Percentiles rank a stretch among this genome's conserved stretches.
phyloP scores from a whole-genome alignment of 179 eudicot genomes.

The Silene coronaria region DNA sequence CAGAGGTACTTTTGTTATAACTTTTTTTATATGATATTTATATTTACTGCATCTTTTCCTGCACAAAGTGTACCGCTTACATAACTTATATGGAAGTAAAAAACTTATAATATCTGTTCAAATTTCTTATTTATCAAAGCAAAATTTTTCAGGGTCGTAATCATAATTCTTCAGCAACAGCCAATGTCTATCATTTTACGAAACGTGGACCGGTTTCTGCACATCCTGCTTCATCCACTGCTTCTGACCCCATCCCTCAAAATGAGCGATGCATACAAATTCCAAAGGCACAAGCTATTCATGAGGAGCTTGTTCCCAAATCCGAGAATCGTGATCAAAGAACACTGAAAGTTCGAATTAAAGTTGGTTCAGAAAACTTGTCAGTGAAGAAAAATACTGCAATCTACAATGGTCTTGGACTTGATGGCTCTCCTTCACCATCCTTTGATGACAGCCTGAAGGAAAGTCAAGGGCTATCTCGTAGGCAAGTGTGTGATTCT shows the following conservation, averaged over 20 bases:
- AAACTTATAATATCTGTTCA: neutral
- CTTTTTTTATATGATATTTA: neutral
- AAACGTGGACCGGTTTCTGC: slow-evolving; percentile 43
- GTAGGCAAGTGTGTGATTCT: slow-evolving; percentile 30
- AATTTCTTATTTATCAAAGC: slow-evolving; percentile 18
- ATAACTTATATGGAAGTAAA: neutral
- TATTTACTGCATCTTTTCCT: neutral
- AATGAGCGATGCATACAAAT: slow-evolving; percentile 33
- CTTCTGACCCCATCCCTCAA: slow-evolving; percentile 28
- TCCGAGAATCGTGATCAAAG: slow-evolving; percentile 52
- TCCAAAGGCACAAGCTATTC: slow-evolving; percentile 25
- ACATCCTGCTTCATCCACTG: slow-evolving; percentile 33
- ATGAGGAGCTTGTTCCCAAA: slow-evolving; percentile 40
- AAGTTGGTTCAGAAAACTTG: slow-evolving; percentile 70
- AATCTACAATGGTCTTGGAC: slow-evolving; percentile 92
- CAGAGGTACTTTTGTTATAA: slow-evolving; percentile 52
- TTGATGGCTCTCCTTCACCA: slow-evolving; percentile 79
- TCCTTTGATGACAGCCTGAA: slow-evolving; percentile 61
- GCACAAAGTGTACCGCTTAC: neutral
- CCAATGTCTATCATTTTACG: slow-evolving; percentile 38
- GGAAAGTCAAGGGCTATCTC: slow-evolving; percentile 51
- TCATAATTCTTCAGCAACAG: slow-evolving; percentile 37
- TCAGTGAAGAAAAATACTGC: slow-evolving; percentile 62
- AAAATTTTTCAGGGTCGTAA: slow-evolving; percentile 49
- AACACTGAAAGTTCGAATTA: slow-evolving; percentile 72